Percentiles rank a stretch among this genome's conserved stretches.
Conservation (phyloP, 352 stramenopile genomes). For the Pythium aristosporum region DNA sequence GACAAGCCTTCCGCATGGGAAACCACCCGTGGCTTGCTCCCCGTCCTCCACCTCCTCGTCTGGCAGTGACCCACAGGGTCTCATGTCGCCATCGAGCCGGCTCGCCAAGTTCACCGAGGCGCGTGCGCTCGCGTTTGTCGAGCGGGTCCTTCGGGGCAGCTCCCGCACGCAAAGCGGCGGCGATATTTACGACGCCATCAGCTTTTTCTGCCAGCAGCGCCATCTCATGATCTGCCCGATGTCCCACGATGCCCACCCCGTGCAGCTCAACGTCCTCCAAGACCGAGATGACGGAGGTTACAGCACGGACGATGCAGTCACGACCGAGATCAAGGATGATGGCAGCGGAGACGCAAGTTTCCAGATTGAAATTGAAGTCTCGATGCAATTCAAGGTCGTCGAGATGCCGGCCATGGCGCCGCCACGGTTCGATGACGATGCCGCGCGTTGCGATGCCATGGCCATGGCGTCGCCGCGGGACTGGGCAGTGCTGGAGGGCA, state of each 20-base stretch:
- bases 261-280: constrained; percentile 47
- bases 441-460: not conserved
- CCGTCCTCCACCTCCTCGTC: not conserved
- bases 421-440: not conserved
- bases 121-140: constrained; percentile 61
- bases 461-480: constrained; percentile 25
- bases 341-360: constrained; percentile 23
- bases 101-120: constrained; percentile 38
- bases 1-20: not conserved
- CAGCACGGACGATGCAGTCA: constrained; percentile 5
- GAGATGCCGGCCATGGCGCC: constrained; percentile 24
- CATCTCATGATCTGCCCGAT: constrained; percentile 65
- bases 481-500: constrained; percentile 63
- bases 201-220: constrained; percentile 62
- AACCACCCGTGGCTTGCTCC: constrained; percentile 1
- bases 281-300: too few species aligned
- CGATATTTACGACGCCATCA: constrained; percentile 83
- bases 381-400: constrained; percentile 78
- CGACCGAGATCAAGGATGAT: not conserved
- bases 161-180: constrained; percentile 72
- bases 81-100: constrained; percentile 19
- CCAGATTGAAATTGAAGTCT: constrained; percentile 57
- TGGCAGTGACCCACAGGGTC: not conserved
- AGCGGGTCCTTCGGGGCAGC: constrained; percentile 66
- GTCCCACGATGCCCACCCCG: constrained; percentile 59